phyloP scores from a whole-genome alignment of 371 early-diverging fungal species.

The Gilbertella persicaria region DNA sequence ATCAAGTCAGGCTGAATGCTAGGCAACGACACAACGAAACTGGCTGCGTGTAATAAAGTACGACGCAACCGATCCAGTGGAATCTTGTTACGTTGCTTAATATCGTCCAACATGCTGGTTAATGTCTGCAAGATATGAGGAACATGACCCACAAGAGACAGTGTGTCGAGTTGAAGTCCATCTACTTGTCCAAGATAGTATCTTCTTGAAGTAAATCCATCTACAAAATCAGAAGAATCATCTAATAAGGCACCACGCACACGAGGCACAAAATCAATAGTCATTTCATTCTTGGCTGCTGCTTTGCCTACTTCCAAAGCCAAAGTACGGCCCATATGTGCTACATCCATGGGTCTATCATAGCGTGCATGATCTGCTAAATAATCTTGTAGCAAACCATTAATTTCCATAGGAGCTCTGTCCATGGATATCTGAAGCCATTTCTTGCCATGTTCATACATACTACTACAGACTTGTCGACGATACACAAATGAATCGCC shows the following conservation, averaged over 20 bases:
- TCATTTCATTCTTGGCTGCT: constrained; percentile 48
- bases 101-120: constrained; percentile 39
- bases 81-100: constrained; percentile 46
- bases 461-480: constrained; percentile 62
- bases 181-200: constrained; percentile 62
- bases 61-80: constrained; percentile 52
- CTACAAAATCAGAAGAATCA: constrained; percentile 61
- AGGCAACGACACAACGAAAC: constrained; percentile 19
- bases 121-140: constrained; percentile 38
- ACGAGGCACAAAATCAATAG: constrained; percentile 45
- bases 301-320: constrained; percentile 73
- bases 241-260: constrained; percentile 50
- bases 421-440: constrained; percentile 68
- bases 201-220: constrained; percentile 58
- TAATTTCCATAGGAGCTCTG: constrained; percentile 59
- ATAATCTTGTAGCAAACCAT: constrained; percentile 68
- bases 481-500: constrained; percentile 81
- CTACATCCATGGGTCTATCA: constrained; percentile 47
- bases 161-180: constrained; percentile 56
- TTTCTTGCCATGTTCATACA: constrained; percentile 64
- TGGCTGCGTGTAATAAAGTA: constrained; percentile 33
- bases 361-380: constrained; percentile 59
- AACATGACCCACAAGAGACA: constrained; percentile 42
- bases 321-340: constrained; percentile 74
- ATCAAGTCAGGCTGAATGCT: constrained; percentile 72